phyloP scores from a whole-genome alignment of 495 filamentous ascomycete species.

The Entonaema liquescens region DNA sequence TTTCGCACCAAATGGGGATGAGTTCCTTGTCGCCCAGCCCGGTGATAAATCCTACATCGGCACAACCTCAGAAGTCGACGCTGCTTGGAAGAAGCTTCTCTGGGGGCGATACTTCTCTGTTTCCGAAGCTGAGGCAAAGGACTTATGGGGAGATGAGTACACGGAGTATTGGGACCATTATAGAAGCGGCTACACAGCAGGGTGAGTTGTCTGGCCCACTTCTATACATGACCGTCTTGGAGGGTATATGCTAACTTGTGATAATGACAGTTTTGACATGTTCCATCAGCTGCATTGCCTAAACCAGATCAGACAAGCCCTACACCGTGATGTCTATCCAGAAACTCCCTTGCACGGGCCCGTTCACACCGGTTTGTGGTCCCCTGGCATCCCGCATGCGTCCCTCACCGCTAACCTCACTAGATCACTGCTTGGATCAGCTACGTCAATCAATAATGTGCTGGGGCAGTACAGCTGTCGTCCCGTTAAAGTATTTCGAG shows the following conservation, averaged over 20 bases:
- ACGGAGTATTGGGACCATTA: neutral
- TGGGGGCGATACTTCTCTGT: constrained; percentile 4
- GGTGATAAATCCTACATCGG: constrained; percentile 6
- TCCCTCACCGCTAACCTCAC: constrained; percentile 1
- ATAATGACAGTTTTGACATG: neutral
- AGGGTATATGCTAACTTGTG: neutral
- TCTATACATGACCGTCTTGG: neutral
- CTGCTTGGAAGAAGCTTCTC: constrained; percentile 2
- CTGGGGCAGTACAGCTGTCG: constrained; percentile 4
- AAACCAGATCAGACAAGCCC: constrained; percentile 4
- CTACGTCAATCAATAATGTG: constrained; percentile 9
- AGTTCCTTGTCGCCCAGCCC: constrained; percentile 4
- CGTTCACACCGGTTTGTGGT: constrained; percentile 2
- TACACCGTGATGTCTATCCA: constrained; percentile 8
- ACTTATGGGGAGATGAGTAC: constrained; percentile 9
- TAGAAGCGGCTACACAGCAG: constrained; percentile 7
- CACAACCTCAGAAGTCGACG: neutral
- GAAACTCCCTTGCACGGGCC: constrained; percentile 1
- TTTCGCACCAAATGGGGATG: neutral
- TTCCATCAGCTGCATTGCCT: constrained; percentile 8
- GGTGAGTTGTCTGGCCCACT: neutral
- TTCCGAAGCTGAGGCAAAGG: constrained; percentile 1
- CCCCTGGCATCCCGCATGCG: neutral
- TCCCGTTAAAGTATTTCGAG: constrained; percentile 2
- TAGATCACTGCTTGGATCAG: constrained; percentile 2